Percentiles rank a stretch among this genome's conserved stretches.
Conservation (phyloP, 805 yeast genomes). For the Nakazawaea laoshanensis region DNA sequence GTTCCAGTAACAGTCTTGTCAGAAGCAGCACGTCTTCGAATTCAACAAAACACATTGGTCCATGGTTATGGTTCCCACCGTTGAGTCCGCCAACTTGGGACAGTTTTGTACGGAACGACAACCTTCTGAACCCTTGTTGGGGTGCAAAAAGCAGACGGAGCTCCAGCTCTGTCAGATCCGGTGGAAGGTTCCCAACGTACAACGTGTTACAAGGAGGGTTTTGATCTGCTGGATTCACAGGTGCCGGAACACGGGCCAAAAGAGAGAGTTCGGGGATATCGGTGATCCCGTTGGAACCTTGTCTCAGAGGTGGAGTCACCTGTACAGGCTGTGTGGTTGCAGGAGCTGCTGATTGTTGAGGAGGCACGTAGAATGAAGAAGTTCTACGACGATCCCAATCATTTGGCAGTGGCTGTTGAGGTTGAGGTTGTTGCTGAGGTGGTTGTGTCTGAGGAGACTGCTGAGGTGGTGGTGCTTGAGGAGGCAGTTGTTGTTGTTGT, state of each 20-base stretch:
- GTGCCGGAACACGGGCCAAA: slow-evolving; percentile 77
- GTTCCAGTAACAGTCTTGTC: slow-evolving; percentile 85
- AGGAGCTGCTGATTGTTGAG: slow-evolving; percentile 7
- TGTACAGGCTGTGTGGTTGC: slow-evolving; percentile 14
- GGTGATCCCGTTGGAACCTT: slow-evolving; percentile 1
- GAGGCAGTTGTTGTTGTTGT: slow-evolving; percentile 8
- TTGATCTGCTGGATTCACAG: slow-evolving; percentile 98
- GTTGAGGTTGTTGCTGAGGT: slow-evolving; percentile 14
- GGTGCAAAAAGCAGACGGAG: slow-evolving; percentile 78
- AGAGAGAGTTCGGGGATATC: slow-evolving; percentile 54
- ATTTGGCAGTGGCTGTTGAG: slow-evolving; percentile 3
- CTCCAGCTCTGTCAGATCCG: slow-evolving; percentile 93
- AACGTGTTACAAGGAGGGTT: slow-evolving; percentile 97
- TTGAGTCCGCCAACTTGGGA: slow-evolving; percentile 11
- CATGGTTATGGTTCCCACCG: slow-evolving; percentile 45
- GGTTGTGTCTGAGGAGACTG: slow-evolving; percentile 5
- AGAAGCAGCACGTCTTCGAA: slow-evolving; percentile 95
- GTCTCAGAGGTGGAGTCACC: slow-evolving; percentile 12
- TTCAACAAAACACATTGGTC: slow-evolving; percentile 99
- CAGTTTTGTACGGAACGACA: slow-evolving; percentile 78
- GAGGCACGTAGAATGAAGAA: slow-evolving; percentile 5
- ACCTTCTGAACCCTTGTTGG: slow-evolving; percentile 86
- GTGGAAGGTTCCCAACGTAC: slow-evolving; percentile 95
- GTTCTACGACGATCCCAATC: slow-evolving; percentile 11
- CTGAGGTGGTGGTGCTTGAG: slow-evolving; percentile 16